Conservation (phyloP, 2,329 filamentous ascomycete species). For the Diplodia corticola region DNA sequence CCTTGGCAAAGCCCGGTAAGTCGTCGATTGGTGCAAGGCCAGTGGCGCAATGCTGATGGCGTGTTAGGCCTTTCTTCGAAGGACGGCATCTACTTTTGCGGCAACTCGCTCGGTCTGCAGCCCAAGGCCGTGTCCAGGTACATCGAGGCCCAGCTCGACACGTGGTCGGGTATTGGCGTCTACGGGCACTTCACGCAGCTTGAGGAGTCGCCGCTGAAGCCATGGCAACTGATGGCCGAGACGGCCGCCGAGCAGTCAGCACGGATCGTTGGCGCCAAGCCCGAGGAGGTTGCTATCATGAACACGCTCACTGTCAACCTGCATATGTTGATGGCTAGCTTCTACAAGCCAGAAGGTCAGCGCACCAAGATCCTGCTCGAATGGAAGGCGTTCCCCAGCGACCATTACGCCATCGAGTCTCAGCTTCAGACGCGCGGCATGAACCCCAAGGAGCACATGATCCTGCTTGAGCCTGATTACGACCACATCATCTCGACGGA, state of each 20-base stretch:
- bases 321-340: conserved; percentile 24
- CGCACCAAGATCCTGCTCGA: conserved; percentile 24
- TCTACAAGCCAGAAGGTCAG: conserved; percentile 20
- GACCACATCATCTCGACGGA: conserved; percentile 24
- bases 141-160: conserved; percentile 24
- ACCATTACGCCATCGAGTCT: conserved; percentile 24
- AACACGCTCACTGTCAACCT: conserved; percentile 23
- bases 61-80: neutral
- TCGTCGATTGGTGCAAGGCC: neutral
- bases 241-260: conserved; percentile 16
- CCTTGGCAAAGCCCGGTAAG: conserved; percentile 14
- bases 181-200: conserved; percentile 23
- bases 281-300: conserved; percentile 25
- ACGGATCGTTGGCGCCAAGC: conserved; percentile 21
- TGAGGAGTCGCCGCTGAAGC: conserved; percentile 20
- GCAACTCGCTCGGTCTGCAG: conserved; percentile 25
- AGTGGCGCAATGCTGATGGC: neutral
- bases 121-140: conserved; percentile 22
- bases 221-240: conserved; percentile 23
- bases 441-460: conserved; percentile 22
- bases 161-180: conserved; percentile 23
- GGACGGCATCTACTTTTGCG: conserved; percentile 25
- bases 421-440: conserved; percentile 23
- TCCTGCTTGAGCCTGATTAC: conserved; percentile 22
- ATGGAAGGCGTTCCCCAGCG: conserved; percentile 25